phyloP scores from a whole-genome alignment of 2,329 filamentous ascomycete genomes.

The Emmonsia crescens region DNA sequence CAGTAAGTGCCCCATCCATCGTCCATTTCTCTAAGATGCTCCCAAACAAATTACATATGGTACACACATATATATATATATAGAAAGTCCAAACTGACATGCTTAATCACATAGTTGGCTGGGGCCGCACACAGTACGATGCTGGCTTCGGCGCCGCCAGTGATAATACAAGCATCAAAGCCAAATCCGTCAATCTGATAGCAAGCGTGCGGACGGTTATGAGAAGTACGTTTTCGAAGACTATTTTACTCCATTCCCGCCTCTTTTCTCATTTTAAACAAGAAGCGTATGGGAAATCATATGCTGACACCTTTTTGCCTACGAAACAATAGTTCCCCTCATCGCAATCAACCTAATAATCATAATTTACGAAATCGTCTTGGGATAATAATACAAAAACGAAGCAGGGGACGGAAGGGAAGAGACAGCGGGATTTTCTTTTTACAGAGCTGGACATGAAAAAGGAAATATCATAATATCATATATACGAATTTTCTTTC shows the following conservation, averaged over 20 bases:
- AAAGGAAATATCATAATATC: not conserved
- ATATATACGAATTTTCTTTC: not conserved
- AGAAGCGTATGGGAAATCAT: not conserved
- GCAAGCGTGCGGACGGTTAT: slow-evolving; percentile 83
- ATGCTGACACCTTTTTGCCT: not conserved
- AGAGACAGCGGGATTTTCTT: not conserved
- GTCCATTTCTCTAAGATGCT: not conserved
- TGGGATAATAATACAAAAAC: slow-evolving; percentile 46
- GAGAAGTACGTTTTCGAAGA: slow-evolving; percentile 58
- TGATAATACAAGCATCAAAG: slow-evolving; percentile 69
- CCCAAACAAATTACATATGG: not conserved
- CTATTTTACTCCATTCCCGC: not conserved
- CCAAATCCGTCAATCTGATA: slow-evolving; percentile 80
- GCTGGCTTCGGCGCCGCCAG: slow-evolving; percentile 64
- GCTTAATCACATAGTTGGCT: slow-evolving; percentile 53
- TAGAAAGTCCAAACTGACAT: not conserved
- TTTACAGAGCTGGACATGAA: not conserved
- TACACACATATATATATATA: not conserved
- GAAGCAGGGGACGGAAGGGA: not conserved
- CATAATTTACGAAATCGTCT: slow-evolving; percentile 69
- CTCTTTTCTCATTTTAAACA: not conserved
- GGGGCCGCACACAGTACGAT: slow-evolving; percentile 54
- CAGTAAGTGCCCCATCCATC: slow-evolving; percentile 40
- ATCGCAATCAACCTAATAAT: slow-evolving; percentile 75
- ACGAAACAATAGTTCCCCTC: slow-evolving; percentile 54